phyloP scores from a whole-genome alignment of 352 stramenopile genomes.

The Phytophthora sp. region DNA sequence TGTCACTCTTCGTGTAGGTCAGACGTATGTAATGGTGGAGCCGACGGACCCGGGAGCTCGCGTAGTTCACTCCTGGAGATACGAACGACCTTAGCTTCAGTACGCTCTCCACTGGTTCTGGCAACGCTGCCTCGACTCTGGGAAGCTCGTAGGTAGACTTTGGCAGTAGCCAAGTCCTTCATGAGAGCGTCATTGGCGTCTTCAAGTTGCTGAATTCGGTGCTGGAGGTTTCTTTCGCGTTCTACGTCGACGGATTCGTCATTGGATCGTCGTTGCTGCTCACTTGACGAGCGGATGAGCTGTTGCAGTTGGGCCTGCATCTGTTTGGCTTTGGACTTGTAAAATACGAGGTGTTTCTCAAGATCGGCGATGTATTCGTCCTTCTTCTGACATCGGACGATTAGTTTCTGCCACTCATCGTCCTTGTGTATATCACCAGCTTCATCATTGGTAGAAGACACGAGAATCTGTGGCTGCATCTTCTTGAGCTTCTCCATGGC shows the following conservation, averaged over 20 bases:
- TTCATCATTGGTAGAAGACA: conserved; percentile 5
- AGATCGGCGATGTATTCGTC: conserved; percentile 84
- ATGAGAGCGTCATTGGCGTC: conserved; percentile 76
- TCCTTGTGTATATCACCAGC: conserved; percentile 26
- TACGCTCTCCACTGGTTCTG: conserved; percentile 25
- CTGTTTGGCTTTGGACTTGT: conserved; percentile 88
- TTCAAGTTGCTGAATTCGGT: conserved; percentile 75
- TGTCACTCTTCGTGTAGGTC: conserved; percentile 21
- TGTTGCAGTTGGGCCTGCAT: conserved; percentile 85
- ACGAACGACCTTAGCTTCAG: conserved; percentile 55
- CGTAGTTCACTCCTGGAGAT: conserved; percentile 73
- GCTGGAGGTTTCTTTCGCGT: conserved; percentile 41
- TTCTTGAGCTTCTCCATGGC: conserved; percentile 45
- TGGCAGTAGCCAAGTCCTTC: conserved; percentile 76
- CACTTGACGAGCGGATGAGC: conserved; percentile 67
- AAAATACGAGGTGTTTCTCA: conserved; percentile 87
- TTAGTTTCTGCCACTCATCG: conserved; percentile 74
- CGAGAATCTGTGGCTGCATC: conserved; percentile 44
- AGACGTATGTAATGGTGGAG: conserved; percentile 31
- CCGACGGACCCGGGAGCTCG: conserved; percentile 51
- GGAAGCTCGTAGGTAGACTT: conserved; percentile 68
- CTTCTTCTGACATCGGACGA: conserved; percentile 76
- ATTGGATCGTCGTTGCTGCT: conserved; percentile 40
- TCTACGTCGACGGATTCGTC: conserved; percentile 26
- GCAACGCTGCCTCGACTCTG: conserved; percentile 42